Evolutionary conservation across 2,329 filamentous ascomycete species (phyloP).

Genomic region (Nemania serpens): DNA sequence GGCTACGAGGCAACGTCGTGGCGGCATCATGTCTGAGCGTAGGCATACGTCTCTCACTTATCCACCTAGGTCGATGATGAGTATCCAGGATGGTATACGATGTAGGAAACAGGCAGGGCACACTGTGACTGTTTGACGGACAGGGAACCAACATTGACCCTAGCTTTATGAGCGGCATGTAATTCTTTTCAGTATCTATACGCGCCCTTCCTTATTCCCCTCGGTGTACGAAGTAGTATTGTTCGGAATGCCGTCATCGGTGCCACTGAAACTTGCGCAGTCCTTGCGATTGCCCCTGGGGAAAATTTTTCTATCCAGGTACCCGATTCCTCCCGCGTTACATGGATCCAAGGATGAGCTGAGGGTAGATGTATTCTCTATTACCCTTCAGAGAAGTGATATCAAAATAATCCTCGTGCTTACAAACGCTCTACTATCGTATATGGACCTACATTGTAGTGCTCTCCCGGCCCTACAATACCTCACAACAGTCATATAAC

Average conservation of each 20-base stretch:
- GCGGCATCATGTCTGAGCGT: slow-evolving; percentile 20
- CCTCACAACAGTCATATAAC: background rate
- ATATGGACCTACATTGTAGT: background rate
- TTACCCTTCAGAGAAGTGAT: background rate
- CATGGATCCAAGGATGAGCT: background rate
- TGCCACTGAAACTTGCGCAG: background rate
- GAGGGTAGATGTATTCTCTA: background rate
- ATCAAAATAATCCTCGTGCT: background rate
- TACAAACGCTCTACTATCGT: background rate
- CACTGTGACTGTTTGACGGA: slow-evolving; percentile 17
- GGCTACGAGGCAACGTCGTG: slow-evolving; percentile 21
- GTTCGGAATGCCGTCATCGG: slow-evolving; percentile 24
- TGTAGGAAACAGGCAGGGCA: slow-evolving; percentile 24
- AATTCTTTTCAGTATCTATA: slow-evolving; percentile 19
- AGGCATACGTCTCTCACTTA: slow-evolving; percentile 25
- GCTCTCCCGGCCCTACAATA: background rate
- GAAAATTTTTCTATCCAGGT: background rate
- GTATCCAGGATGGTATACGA: background rate
- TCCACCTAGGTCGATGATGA: slow-evolving; percentile 26
- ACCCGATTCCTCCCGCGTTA: background rate
- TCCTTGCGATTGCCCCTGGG: background rate
- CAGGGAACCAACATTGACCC: slow-evolving; percentile 16
- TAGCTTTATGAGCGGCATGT: slow-evolving; percentile 8
- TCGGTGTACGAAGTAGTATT: background rate
- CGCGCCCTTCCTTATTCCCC: slow-evolving; percentile 3